phyloP scores from a whole-genome alignment of 805 yeast genomes.

The Saturnispora quitensis region DNA sequence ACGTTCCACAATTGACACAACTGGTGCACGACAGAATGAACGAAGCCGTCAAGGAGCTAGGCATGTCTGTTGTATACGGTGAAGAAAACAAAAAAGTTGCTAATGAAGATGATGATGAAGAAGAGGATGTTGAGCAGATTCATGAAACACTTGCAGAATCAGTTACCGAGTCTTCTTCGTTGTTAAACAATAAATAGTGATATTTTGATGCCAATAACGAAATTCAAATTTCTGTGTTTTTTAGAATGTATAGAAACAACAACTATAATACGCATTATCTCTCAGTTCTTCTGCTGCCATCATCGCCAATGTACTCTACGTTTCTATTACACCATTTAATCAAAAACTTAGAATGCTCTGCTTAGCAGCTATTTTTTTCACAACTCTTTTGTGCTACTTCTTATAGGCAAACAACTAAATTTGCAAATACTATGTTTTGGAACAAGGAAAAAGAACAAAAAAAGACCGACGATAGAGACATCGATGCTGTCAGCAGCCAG shows the following conservation, averaged over 20 bases:
- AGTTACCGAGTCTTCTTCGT: constrained; percentile 9
- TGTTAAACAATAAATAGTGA: background rate
- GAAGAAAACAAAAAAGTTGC: constrained; percentile 3
- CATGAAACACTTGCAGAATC: background rate
- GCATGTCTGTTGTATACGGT: constrained; percentile 32
- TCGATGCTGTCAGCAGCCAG: background rate
- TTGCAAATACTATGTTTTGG: background rate
- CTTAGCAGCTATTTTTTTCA: background rate
- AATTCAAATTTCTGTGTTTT: background rate
- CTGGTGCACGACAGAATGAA: constrained; percentile 54
- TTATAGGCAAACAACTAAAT: background rate
- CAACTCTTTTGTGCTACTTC: background rate
- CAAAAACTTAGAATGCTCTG: background rate
- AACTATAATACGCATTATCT: no score
- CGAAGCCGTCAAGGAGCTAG: constrained; percentile 31
- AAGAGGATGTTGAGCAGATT: background rate
- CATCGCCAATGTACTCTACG: no score
- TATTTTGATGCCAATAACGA: background rate
- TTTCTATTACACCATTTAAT: background rate
- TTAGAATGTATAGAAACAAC: background rate
- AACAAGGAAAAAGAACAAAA: background rate
- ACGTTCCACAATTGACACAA: constrained; percentile 52
- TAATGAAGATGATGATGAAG: background rate
- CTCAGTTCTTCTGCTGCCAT: no score
- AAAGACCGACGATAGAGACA: background rate